Conservation (phyloP, 148 eudicot genomes). For the Camellia lanceoleosa region DNA sequence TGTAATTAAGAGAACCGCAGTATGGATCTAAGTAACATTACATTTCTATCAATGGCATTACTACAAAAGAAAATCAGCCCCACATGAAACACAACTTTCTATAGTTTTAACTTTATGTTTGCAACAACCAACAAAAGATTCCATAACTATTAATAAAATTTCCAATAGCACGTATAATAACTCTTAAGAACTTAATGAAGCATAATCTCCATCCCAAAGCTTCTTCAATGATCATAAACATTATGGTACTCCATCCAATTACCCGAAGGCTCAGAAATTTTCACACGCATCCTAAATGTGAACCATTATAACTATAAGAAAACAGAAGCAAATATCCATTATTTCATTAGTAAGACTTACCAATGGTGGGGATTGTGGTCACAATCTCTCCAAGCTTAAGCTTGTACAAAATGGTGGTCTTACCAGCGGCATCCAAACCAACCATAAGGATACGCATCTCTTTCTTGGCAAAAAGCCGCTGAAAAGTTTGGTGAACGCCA, state of each 20-base stretch:
- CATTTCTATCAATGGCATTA: neutral
- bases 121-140: neutral
- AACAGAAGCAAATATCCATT: neutral
- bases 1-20: neutral
- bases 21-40: neutral
- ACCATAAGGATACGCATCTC: slow-evolving; percentile 75
- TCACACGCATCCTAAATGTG: neutral
- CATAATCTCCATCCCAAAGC: neutral
- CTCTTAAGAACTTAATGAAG: neutral
- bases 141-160: neutral
- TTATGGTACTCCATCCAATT: no score
- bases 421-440: slow-evolving; percentile 78
- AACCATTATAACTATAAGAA: no score
- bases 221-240: neutral
- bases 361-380: slow-evolving; percentile 70
- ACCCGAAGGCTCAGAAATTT: no score
- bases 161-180: neutral
- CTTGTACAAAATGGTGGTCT: slow-evolving; percentile 70
- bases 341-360: slow-evolving; percentile 28
- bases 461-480: slow-evolving; percentile 72
- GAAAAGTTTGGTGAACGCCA: slow-evolving; percentile 65
- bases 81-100: neutral
- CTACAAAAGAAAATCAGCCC: neutral
- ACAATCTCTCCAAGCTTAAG: slow-evolving; percentile 78
- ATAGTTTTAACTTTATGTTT: neutral